Percentiles rank a stretch among this genome's conserved stretches.
Conservation (phyloP, 768 basidiomycete genomes). For the Boletus rufocinnamomeus region DNA sequence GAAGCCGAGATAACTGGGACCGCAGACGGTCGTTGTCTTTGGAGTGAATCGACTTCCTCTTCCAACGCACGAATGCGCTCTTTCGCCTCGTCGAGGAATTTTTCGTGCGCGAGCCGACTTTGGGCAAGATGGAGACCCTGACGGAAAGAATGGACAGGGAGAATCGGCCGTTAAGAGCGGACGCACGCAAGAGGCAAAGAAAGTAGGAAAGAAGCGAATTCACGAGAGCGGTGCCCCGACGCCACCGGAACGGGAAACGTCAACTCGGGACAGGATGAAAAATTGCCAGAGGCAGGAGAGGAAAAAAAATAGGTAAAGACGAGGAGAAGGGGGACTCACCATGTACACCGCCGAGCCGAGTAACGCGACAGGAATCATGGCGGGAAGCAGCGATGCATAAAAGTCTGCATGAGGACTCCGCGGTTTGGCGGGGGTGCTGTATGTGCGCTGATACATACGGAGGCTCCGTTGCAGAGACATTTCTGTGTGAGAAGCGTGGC, state of each 20-base stretch:
- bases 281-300: slow-evolving; percentile 5
- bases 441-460: slow-evolving; percentile 5
- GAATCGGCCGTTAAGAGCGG: slow-evolving; percentile 17
- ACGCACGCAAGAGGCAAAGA: not conserved
- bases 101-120: slow-evolving; percentile 66
- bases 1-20: slow-evolving; percentile 6
- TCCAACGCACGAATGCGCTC: slow-evolving; percentile 57
- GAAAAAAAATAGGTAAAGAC: not conserved
- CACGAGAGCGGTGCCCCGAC: slow-evolving; percentile 9
- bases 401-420: slow-evolving; percentile 59
- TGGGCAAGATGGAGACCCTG: slow-evolving; percentile 71
- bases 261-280: not conserved
- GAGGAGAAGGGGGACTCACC: slow-evolving; percentile 41
- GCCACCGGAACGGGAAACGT: slow-evolving; percentile 7
- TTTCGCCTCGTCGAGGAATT: slow-evolving; percentile 63
- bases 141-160: not conserved
- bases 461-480: slow-evolving; percentile 3
- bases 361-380: slow-evolving; percentile 77
- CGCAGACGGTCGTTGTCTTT: slow-evolving; percentile 14
- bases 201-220: slow-evolving; percentile 5
- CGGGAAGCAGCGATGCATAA: slow-evolving; percentile 70
- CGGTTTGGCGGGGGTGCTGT: slow-evolving; percentile 13
- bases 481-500: too few relatives aligned
- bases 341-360: slow-evolving; percentile 80
- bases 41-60: slow-evolving; percentile 50